phyloP scores from a whole-genome alignment of 495 filamentous ascomycete genomes.

The Penicillium canescens region DNA sequence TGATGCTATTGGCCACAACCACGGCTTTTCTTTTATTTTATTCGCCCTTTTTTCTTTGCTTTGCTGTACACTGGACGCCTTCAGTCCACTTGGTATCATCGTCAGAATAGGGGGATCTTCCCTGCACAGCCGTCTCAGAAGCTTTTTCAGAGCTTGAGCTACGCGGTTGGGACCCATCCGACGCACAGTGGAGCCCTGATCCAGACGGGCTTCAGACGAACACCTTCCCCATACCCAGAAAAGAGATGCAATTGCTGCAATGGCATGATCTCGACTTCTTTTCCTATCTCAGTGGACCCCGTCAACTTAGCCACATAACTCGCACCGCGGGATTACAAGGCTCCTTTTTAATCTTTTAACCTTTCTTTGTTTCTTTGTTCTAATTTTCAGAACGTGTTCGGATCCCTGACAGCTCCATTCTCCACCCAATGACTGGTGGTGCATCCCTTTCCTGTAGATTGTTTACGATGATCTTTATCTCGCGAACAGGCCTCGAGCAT shows the following conservation, averaged over 20 bases:
- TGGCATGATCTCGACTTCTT: constrained; percentile 7
- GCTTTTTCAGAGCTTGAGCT: constrained; percentile 6
- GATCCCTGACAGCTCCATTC: constrained; percentile 1
- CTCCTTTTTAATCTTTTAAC: constrained; percentile 4
- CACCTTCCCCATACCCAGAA: constrained; percentile 21
- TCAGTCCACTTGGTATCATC: neutral
- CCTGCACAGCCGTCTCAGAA: neutral
- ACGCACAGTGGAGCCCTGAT: constrained; percentile 18
- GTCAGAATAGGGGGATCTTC: constrained; percentile 10
- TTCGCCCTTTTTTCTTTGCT: neutral
- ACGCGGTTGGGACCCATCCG: constrained; percentile 17
- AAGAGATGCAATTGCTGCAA: constrained; percentile 3
- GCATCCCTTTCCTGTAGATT: neutral
- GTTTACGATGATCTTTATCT: neutral
- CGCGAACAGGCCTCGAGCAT: neutral
- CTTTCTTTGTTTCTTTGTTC: constrained; percentile 3
- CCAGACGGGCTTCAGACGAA: constrained; percentile 15
- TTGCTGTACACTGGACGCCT: neutral
- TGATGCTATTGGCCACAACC: constrained; percentile 12
- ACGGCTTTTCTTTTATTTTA: neutral
- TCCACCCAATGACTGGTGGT: neutral
- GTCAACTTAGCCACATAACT: neutral
- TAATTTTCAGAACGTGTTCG: constrained; percentile 2
- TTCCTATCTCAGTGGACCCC: neutral
- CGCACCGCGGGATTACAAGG: constrained; percentile 4